Evolutionary conservation across 2,329 filamentous ascomycete genomes (phyloP).

Genomic region (Penicillium sp.): DNA sequence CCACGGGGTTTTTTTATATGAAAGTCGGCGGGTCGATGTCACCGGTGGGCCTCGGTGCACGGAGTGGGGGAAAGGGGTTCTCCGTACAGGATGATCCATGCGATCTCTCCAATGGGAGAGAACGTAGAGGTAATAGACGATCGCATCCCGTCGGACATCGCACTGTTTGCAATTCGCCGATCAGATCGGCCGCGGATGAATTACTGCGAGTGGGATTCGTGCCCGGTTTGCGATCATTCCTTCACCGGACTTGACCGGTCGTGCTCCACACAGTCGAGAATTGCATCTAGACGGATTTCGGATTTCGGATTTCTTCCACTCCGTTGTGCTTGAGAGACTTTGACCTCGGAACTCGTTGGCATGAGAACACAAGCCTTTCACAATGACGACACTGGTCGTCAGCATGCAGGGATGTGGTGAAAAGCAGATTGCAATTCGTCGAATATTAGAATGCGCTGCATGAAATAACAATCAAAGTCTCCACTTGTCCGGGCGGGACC

Average conservation of each 20-base stretch:
- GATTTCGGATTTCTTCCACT: too few relatives aligned
- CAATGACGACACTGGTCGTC: not conserved
- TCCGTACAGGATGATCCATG: conserved; percentile 5
- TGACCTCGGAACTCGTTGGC: too few relatives aligned
- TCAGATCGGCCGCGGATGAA: not conserved
- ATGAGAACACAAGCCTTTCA: not conserved
- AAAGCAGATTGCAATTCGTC: too few relatives aligned
- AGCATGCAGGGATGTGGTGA: too few relatives aligned
- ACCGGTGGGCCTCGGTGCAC: conserved; percentile 1
- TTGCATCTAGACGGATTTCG: too few relatives aligned
- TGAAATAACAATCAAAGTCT: too few relatives aligned
- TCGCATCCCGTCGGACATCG: conserved; percentile 9
- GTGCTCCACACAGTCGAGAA: not conserved
- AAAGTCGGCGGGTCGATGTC: not conserved
- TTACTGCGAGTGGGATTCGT: not conserved
- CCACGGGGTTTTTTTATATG: conserved; percentile 4
- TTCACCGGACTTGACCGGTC: not conserved
- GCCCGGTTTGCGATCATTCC: not conserved
- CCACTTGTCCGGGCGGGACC: too few relatives aligned
- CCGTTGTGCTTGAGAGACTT: too few relatives aligned
- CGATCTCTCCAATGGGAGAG: conserved; percentile 5
- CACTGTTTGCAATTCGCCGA: conserved; percentile 5
- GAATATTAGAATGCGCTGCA: too few relatives aligned
- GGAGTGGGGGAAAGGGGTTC: not conserved
- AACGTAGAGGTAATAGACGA: conserved; percentile 6